These are phyloP conservation scores for Starmerella potacharoeniae DNA, from an alignment of 805 yeast genomes.

Conservation along the genomic window DNA sequence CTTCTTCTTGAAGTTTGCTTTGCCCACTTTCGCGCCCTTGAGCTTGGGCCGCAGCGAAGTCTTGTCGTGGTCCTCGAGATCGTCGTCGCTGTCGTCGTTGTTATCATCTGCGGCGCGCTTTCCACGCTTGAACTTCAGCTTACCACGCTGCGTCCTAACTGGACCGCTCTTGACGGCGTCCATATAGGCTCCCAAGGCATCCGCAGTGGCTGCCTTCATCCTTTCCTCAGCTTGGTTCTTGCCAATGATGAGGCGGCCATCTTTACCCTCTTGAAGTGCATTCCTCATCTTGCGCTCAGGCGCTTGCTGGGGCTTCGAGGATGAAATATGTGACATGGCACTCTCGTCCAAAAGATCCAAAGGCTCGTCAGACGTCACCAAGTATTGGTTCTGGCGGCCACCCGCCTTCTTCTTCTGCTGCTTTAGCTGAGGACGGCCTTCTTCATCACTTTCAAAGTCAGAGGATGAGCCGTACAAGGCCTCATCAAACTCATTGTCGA, in stretches of 20 bases:
- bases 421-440: background rate
- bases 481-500: conserved; percentile 82
- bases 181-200: conserved; percentile 80
- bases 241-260: conserved; percentile 57
- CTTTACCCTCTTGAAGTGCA: conserved; percentile 32
- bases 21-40: conserved; percentile 9
- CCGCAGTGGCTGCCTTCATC: conserved; percentile 22
- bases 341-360: conserved; percentile 78
- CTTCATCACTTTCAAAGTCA: conserved; percentile 35
- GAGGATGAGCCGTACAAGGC: conserved; percentile 66
- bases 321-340: conserved; percentile 77
- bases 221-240: conserved; percentile 35
- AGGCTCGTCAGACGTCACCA: conserved; percentile 62
- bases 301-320: conserved; percentile 64
- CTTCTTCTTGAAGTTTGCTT: conserved; percentile 1
- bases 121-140: conserved; percentile 71
- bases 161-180: conserved; percentile 93
- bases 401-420: background rate
- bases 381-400: conserved; percentile 41
- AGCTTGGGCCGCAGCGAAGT: conserved; percentile 10
- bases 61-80: conserved; percentile 6
- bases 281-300: conserved; percentile 27
- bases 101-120: conserved; percentile 41
- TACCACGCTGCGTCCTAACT: conserved; percentile 83
- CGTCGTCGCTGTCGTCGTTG: conserved; percentile 38